phyloP scores from a whole-genome alignment of 306 rosid species.

The Datisca glomerata region DNA sequence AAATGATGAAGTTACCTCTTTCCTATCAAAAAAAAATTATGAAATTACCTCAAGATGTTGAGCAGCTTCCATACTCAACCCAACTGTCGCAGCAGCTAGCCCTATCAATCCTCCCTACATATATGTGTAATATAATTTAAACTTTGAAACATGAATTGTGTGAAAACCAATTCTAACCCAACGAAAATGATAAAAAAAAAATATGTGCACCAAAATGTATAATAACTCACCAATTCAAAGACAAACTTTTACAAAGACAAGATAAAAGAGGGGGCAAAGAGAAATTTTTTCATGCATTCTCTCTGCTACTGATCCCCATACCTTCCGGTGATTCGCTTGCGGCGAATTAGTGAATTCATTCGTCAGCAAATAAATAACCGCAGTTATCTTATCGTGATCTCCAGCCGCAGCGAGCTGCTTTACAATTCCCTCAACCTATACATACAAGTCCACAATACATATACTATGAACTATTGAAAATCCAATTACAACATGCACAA shows the following conservation, averaged over 20 bases:
- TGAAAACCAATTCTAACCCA: slow-evolving; percentile 9
- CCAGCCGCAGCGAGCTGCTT: slow-evolving; percentile 66
- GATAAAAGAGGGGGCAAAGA: not conserved
- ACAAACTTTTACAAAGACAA: not conserved
- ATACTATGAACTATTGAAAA: slow-evolving; percentile 9
- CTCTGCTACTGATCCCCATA: slow-evolving; percentile 13
- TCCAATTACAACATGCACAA: slow-evolving; percentile 20
- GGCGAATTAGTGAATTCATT: slow-evolving; percentile 61
- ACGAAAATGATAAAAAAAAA: slow-evolving; percentile 10
- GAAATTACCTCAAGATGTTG: slow-evolving; percentile 90
- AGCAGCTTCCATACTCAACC: slow-evolving; percentile 79
- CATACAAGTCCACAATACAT: slow-evolving; percentile 4
- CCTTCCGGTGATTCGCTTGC: slow-evolving; percentile 94
- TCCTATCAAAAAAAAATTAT: not conserved
- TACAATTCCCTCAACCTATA: slow-evolving; percentile 89
- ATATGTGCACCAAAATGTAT: not conserved
- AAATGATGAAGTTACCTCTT: not conserved
- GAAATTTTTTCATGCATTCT: slow-evolving; percentile 1
- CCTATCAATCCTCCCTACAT: slow-evolving; percentile 96
- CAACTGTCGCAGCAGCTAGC: slow-evolving; percentile 99
- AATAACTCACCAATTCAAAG: slow-evolving; percentile 4
- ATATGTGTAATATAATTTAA: slow-evolving; percentile 1
- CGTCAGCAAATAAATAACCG: slow-evolving; percentile 67
- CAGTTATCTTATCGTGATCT: slow-evolving; percentile 74
- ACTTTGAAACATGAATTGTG: not conserved